phyloP scores from a whole-genome alignment of 306 rosid species.

The Malus orientalis region DNA sequence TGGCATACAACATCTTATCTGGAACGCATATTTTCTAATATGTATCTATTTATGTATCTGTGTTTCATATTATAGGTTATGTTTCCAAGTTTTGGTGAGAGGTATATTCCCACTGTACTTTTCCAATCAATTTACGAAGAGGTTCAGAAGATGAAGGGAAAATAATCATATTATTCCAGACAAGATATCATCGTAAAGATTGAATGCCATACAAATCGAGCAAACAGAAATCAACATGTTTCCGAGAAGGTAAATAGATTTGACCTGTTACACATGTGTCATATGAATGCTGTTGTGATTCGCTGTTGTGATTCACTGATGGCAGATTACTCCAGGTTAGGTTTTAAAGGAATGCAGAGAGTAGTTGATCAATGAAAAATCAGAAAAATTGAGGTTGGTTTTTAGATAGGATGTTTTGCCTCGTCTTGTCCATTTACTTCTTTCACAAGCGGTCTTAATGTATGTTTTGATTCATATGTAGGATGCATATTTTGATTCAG shows the following conservation, averaged over 20 bases:
- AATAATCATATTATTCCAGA: conserved; percentile 1
- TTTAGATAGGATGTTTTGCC: not conserved
- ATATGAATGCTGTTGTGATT: not conserved
- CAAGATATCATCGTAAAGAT: conserved; percentile 10
- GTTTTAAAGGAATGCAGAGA: not conserved
- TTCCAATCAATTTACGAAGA: conserved; percentile 72
- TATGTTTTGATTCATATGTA: not conserved
- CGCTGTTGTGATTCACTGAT: not conserved
- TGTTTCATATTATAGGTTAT: conserved; percentile 41
- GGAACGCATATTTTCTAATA: not conserved
- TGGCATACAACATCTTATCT: no score
- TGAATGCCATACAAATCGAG: conserved; percentile 17
- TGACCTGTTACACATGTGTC: not conserved
- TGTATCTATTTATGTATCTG: not conserved
- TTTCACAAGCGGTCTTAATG: not conserved
- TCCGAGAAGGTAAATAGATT: conserved; percentile 26
- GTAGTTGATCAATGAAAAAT: not conserved
- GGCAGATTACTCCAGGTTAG: not conserved
- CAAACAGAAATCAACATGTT: conserved; percentile 22
- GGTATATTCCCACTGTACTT: conserved; percentile 73
- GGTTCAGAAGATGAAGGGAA: conserved; percentile 44
- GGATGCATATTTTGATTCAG: not conserved
- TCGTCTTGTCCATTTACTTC: not conserved
- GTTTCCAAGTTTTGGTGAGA: conserved; percentile 92
- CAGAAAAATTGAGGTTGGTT: not conserved